A percentile compares a stretch with the other conserved stretches of the same genome.
These are phyloP conservation scores for Litsea cubeba DNA, from an alignment of 164 flowering plant genomes.

Conservation along the genomic window DNA sequence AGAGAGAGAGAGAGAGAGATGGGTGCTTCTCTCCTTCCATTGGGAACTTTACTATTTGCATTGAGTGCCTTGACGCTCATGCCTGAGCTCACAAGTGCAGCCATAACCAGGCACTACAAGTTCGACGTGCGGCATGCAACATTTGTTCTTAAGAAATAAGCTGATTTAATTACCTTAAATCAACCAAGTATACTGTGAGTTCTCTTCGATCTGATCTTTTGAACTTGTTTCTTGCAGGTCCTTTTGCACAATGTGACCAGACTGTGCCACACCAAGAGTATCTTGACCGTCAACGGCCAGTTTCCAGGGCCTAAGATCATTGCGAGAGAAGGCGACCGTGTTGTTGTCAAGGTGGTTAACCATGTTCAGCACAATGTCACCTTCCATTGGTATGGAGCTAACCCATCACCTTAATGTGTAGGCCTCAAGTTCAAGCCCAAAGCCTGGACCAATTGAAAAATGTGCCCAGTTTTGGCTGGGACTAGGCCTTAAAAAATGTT, in stretches of 20 bases:
- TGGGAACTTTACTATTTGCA: constrained; percentile 10
- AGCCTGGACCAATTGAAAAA: background rate
- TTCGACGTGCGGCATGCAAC: constrained; percentile 24
- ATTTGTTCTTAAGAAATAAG: background rate
- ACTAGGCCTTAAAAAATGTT: no score
- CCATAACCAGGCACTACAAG: constrained; percentile 34
- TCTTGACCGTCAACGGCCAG: constrained; percentile 55
- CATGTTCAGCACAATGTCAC: constrained; percentile 45
- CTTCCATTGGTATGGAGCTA: constrained; percentile 39
- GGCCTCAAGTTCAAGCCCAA: background rate
- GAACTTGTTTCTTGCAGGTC: constrained; percentile 29
- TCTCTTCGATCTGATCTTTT: background rate
- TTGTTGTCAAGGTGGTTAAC: constrained; percentile 53
- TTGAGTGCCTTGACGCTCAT: constrained; percentile 9
- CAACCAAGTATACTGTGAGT: background rate
- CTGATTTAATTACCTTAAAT: background rate
- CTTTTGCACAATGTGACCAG: constrained; percentile 46
- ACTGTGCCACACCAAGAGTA: constrained; percentile 58
- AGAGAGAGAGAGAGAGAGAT: constrained; percentile 5
- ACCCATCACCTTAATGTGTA: background rate
- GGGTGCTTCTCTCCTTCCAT: constrained; percentile 4
- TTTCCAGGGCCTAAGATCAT: constrained; percentile 57
- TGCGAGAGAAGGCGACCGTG: constrained; percentile 61
- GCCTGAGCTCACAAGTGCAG: constrained; percentile 15
- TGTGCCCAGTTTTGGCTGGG: no score